Conservation (phyloP, 1,139 yeast species). For the Yamadazyma atmosphaerica region DNA sequence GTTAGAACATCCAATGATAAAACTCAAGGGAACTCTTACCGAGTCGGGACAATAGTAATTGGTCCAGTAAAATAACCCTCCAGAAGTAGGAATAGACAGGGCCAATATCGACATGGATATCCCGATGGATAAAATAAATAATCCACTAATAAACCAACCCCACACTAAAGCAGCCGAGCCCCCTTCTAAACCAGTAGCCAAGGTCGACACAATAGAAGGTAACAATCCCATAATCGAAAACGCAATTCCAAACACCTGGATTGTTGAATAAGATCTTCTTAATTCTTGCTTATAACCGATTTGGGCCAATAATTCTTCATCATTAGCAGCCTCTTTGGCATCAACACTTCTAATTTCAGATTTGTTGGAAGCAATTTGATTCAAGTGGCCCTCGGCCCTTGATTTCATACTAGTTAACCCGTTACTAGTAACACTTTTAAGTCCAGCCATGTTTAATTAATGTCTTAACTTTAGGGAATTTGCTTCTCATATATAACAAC, state of each 20-base stretch:
- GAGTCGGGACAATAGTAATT: slow-evolving; percentile 36
- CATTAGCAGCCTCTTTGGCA: slow-evolving; percentile 29
- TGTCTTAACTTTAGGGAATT: neutral
- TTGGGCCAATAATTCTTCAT: slow-evolving; percentile 50
- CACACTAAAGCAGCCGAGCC: slow-evolving; percentile 55
- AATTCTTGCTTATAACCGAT: slow-evolving; percentile 56
- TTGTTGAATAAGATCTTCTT: slow-evolving; percentile 45
- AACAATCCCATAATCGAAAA: slow-evolving; percentile 54
- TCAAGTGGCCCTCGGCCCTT: slow-evolving; percentile 23
- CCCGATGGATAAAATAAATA: slow-evolving; percentile 59
- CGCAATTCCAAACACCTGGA: slow-evolving; percentile 55
- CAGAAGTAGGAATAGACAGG: slow-evolving; percentile 71
- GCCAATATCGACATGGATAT: slow-evolving; percentile 65
- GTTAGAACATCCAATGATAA: slow-evolving; percentile 47
- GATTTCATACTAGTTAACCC: slow-evolving; percentile 17
- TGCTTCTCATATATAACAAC: neutral
- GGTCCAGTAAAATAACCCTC: slow-evolving; percentile 66
- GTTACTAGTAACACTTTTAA: slow-evolving; percentile 9
- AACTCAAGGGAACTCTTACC: slow-evolving; percentile 35
- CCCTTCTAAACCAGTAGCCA: slow-evolving; percentile 37
- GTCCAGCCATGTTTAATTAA: neutral
- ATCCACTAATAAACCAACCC: slow-evolving; percentile 70
- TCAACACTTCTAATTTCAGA: slow-evolving; percentile 30
- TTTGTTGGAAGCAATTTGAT: slow-evolving; percentile 22
- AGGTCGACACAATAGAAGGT: slow-evolving; percentile 45